Evolutionary conservation across 192 early-diverging fungal species (phyloP).

Genomic region (Entrophospora sp.): DNA sequence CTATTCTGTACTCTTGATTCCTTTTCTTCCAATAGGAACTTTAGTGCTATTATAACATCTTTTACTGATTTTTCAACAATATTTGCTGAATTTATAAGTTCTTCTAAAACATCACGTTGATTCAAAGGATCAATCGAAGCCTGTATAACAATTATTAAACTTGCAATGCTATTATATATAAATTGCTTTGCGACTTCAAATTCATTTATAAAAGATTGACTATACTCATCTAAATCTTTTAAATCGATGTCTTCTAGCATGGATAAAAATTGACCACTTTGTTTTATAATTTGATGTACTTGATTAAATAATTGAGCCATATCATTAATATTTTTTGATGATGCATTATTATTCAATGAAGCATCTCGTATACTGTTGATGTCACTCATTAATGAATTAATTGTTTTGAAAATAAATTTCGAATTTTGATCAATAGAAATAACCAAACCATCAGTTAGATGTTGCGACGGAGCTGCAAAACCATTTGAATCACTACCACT

Average conservation of each 20-base stretch:
- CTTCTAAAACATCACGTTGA: slow-evolving; percentile 43
- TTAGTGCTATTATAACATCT: slow-evolving; percentile 40
- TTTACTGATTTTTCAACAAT: slow-evolving; percentile 47
- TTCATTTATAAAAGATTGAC: slow-evolving; percentile 25
- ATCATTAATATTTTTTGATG: slow-evolving; percentile 2
- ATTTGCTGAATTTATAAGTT: slow-evolving; percentile 38
- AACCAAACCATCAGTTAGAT: no score
- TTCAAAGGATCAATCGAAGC: slow-evolving; percentile 50
- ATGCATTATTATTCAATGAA: no score
- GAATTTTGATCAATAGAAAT: no score
- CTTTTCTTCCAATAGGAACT: slow-evolving; percentile 44
- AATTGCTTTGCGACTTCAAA: slow-evolving; percentile 53
- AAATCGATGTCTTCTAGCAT: slow-evolving; percentile 27
- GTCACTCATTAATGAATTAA: no score
- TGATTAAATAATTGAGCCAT: slow-evolving; percentile 29
- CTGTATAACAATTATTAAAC: slow-evolving; percentile 48
- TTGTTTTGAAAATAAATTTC: no score
- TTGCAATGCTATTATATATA: slow-evolving; percentile 57
- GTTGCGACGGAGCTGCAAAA: no score
- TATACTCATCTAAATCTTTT: slow-evolving; percentile 21
- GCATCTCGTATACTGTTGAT: no score
- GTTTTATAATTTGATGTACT: slow-evolving; percentile 24
- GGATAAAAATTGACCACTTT: slow-evolving; percentile 31
- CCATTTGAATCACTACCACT: no score
- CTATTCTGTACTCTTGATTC: slow-evolving; percentile 36